Percentiles rank a stretch among this genome's conserved stretches.
These are phyloP conservation scores for Mycena floridula DNA, from an alignment of 768 basidiomycete species.

Conservation along the genomic window DNA sequence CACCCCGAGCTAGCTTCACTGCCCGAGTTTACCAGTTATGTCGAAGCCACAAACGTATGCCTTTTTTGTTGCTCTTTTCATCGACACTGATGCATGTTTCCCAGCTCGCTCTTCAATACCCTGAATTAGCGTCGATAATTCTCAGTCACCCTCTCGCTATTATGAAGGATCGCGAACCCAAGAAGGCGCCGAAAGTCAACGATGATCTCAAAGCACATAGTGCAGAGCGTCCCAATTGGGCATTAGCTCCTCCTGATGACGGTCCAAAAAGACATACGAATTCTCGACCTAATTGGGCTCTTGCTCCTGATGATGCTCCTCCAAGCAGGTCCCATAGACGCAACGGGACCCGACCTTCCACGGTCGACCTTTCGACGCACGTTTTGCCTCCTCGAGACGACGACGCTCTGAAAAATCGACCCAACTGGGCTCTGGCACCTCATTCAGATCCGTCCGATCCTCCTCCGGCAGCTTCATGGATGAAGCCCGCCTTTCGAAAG, in stretches of 20 bases:
- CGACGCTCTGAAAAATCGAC: not conserved
- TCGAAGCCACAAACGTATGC: not conserved
- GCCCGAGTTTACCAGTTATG: not conserved
- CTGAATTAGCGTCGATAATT: conserved; percentile 26
- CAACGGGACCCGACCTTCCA: not conserved
- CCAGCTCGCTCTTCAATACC: conserved; percentile 27
- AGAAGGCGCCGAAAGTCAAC: not conserved
- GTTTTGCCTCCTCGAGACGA: not conserved
- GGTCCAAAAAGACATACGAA: not conserved
- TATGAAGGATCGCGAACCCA: not conserved
- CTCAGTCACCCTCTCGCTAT: conserved; percentile 23
- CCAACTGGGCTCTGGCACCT: not conserved
- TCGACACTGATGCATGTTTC: not conserved
- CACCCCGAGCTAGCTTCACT: not conserved
- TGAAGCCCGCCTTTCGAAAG: too few relatives aligned
- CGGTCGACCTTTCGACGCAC: not conserved
- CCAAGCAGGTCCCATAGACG: not conserved
- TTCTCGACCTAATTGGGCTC: conserved; percentile 26
- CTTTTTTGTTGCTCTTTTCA: not conserved
- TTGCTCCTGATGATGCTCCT: conserved; percentile 17
- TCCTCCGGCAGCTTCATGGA: too few relatives aligned
- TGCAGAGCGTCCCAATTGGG: conserved; percentile 9
- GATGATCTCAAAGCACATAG: conserved; percentile 15
- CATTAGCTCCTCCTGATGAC: not conserved
- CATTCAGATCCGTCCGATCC: not conserved